Evolutionary conservation across 768 basidiomycete genomes (phyloP), one percentile per base, ranked within the genome.

Genomic region (Psilocybe cubensis): DNA sequence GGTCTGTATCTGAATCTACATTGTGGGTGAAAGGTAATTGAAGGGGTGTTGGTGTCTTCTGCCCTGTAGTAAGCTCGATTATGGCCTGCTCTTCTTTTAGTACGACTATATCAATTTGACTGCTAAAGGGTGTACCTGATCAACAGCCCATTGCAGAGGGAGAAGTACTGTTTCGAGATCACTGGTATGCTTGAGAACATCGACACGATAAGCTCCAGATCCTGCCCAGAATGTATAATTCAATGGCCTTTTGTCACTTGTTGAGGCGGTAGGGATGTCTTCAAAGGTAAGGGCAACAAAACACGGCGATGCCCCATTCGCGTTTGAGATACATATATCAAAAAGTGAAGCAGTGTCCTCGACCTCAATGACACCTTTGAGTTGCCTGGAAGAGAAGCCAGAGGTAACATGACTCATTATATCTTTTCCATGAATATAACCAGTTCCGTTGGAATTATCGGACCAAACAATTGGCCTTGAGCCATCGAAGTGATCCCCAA

Each of bases 101-200:
- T 18, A 58, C 38, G 23, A 40, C 4, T 1, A 1, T n/a, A 25
- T 35, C 3, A 66, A 64, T 9, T 70, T 66, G 8, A 33, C 17
- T 43, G 2, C 21, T 27, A 56, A 24, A 25, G 4, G n/a, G 52
- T 81, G 21, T 58, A 86, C 89, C 68, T 83, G 76, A 63, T 93
- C 91, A 28, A 93, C 74, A 11, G 89, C 88, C 81, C 90, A 87
- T 63, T 93, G 91, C 18, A 92, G 61, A 1, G 91, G 91, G 18
- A 92, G 65, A 27, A 91, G 76, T 45, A 86, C 73, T 51, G 73
- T 73, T 66, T 91, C 89, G 53, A 87, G 83, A 70, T 89, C 88
- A 58, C 88, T 86, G 1, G 72, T 80, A 65, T 91, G 89, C 20
- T 74, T 73, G 14, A 76, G 71, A 0, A 91, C 90, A 63, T 92